Conservation (phyloP, 2,329 filamentous ascomycete species). For the Penicillium oxalicum region DNA sequence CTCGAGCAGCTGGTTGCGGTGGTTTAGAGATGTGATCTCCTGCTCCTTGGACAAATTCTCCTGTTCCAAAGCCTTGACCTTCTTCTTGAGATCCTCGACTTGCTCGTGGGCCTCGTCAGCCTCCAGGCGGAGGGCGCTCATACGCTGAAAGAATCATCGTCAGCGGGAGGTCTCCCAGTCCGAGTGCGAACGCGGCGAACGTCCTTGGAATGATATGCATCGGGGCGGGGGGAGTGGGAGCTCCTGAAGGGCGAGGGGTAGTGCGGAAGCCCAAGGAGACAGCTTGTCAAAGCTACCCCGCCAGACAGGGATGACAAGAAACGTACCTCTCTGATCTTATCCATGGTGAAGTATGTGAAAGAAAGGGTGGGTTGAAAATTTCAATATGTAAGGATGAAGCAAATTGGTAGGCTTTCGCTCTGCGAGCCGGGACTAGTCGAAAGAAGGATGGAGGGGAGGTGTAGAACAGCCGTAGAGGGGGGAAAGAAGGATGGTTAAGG, state of each 20-base stretch:
- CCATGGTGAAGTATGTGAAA: constrained; percentile 54
- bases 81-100: constrained; percentile 78
- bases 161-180: constrained; percentile 4
- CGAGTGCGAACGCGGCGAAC: constrained; percentile 11
- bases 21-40: constrained; percentile 90
- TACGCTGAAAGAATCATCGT: constrained; percentile 59
- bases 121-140: constrained; percentile 90
- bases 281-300: constrained; percentile 36
- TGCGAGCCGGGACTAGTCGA: constrained; percentile 26
- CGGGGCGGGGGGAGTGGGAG: neutral
- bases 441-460: constrained; percentile 8
- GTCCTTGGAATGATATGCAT: constrained; percentile 8
- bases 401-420: constrained; percentile 34
- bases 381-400: constrained; percentile 26
- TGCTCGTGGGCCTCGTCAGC: constrained; percentile 76
- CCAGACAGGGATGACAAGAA: constrained; percentile 25
- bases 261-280: constrained; percentile 13
- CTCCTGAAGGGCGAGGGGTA: constrained; percentile 8
- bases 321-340: constrained; percentile 85
- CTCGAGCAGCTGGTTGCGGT: constrained; percentile 93
- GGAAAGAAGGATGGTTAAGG: constrained; percentile 13
- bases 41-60: constrained; percentile 96
- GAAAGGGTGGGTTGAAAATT: constrained; percentile 7
- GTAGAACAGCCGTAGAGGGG: constrained; percentile 8
- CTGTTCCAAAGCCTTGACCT: constrained; percentile 86